phyloP scores from a whole-genome alignment of 1,284 basidiomycete genomes.

The Sutorius eximius region DNA sequence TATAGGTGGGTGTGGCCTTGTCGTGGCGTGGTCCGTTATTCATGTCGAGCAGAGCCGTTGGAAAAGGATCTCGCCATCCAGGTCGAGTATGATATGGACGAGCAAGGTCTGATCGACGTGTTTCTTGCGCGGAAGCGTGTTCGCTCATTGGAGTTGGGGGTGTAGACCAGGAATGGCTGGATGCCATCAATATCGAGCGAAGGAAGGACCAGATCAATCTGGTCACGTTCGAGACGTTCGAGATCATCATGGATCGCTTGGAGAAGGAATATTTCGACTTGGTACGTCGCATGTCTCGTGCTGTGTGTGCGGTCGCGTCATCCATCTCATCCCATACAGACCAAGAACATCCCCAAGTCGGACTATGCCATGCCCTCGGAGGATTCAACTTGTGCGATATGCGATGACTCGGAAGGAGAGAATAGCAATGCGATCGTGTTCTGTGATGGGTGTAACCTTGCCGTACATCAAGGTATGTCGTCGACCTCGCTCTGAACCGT shows the following conservation, averaged over 20 bases:
- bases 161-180: conserved; percentile 94
- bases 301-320: not conserved
- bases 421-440: conserved; percentile 99
- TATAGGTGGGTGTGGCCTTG: conserved; percentile 58
- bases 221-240: conserved; percentile 86
- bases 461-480: conserved; percentile 90
- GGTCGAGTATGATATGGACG: conserved; percentile 99
- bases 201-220: conserved; percentile 74
- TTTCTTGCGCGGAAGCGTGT: not conserved
- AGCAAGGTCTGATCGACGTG: conserved; percentile 71
- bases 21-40: not conserved
- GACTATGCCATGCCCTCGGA: conserved; percentile 83
- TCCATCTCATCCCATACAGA: conserved; percentile 46
- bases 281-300: conserved; percentile 46
- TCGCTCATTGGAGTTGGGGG: conserved; percentile 1
- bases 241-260: conserved; percentile 94
- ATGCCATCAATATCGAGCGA: conserved; percentile 81
- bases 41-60: conserved; percentile 69
- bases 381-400: conserved; percentile 95
- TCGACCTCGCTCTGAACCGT: not conserved
- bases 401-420: conserved; percentile 98
- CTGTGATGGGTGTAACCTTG: conserved; percentile 98
- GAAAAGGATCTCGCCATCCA: conserved; percentile 90
- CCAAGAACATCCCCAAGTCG: conserved; percentile 86
- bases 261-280: conserved; percentile 99